These are phyloP conservation scores for Fagopyrum esculentum DNA, from an alignment of 148 eudicot species.

Conservation along the genomic window DNA sequence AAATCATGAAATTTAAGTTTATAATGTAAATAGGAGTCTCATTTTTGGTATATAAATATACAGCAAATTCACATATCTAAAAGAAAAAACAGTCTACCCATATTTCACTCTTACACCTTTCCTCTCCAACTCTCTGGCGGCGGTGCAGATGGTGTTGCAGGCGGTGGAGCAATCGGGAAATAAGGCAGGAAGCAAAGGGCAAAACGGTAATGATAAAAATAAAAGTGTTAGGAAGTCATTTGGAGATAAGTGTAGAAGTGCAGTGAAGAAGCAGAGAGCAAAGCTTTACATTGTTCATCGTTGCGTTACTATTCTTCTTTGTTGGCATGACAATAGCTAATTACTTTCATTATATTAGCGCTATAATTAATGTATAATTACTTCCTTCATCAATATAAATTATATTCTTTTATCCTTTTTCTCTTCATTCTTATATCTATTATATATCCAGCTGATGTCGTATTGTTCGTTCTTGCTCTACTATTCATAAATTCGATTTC, in stretches of 20 bases:
- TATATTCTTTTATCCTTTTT: neutral
- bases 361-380: neutral
- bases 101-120: neutral
- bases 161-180: neutral
- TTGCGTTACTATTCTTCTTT: slow-evolving; percentile 10
- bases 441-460: neutral
- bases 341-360: neutral
- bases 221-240: slow-evolving; percentile 14
- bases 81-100: neutral
- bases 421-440: neutral
- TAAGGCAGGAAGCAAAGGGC: neutral
- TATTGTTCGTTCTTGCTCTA: neutral
- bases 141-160: neutral
- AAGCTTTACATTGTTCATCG: slow-evolving; percentile 43
- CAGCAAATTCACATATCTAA: neutral
- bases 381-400: too few relatives aligned
- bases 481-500: neutral
- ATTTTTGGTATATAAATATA: neutral
- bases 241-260: slow-evolving; percentile 31
- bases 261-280: slow-evolving; percentile 40
- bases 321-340: slow-evolving; percentile 36
- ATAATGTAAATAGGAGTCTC: neutral
- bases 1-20: too few relatives aligned
- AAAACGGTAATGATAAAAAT: neutral
- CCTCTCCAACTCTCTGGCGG: neutral